phyloP scores from a whole-genome alignment of 192 early-diverging fungal species.

The Entomortierella beljakovae region DNA sequence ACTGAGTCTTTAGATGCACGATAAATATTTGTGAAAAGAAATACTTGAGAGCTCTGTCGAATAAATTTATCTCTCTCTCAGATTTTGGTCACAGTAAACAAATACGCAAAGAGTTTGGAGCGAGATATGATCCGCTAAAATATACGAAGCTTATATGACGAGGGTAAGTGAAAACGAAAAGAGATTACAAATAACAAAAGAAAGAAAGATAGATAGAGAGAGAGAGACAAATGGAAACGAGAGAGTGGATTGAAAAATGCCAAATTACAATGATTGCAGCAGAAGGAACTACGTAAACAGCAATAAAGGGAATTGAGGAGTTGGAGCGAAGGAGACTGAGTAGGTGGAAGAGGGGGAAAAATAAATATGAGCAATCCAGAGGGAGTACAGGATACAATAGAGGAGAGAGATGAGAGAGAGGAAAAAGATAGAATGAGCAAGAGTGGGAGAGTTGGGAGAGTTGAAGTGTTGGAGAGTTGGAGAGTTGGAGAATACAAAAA shows the following conservation, averaged over 20 bases:
- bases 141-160: no score
- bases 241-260: neutral
- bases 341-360: neutral
- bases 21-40: no score
- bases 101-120: no score
- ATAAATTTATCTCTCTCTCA: no score
- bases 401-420: neutral
- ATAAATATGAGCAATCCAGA: neutral
- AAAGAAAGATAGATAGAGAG: neutral
- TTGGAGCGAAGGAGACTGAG: neutral
- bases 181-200: neutral
- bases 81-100: no score
- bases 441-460: neutral
- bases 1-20: no score
- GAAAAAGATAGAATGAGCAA: neutral
- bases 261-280: no score
- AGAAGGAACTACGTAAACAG: neutral
- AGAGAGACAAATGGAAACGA: neutral
- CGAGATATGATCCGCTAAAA: no score
- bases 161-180: neutral
- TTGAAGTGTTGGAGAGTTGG: neutral
- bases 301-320: neutral
- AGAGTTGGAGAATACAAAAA: neutral
- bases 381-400: neutral
- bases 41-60: no score